These are phyloP conservation scores for Apiospora arundinis DNA, from an alignment of 2,329 filamentous ascomycete species.

Conservation along the genomic window DNA sequence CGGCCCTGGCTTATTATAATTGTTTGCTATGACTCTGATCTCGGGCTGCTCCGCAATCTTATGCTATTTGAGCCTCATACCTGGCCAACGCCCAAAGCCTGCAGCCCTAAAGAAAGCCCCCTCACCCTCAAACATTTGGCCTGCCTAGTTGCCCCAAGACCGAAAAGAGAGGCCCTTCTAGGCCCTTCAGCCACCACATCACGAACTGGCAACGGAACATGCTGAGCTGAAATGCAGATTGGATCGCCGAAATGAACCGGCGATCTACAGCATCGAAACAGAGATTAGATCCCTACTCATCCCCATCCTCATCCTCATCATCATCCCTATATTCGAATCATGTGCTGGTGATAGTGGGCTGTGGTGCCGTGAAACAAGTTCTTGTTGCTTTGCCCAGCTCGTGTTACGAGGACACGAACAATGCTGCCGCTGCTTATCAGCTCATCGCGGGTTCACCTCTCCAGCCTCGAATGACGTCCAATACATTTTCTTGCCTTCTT, in stretches of 20 bases:
- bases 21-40: not conserved
- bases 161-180: not conserved
- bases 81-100: not conserved
- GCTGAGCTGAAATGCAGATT: constrained; percentile 3
- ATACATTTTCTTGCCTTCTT: not conserved
- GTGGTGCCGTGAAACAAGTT: not conserved
- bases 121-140: not conserved
- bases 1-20: not conserved
- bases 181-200: not conserved
- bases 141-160: not conserved
- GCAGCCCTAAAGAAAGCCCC: not conserved
- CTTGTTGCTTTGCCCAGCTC: not conserved
- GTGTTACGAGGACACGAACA: constrained; percentile 10
- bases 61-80: constrained; percentile 3
- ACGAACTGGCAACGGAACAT: not conserved
- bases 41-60: constrained; percentile 6
- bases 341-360: not conserved
- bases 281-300: not conserved
- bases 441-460: not conserved
- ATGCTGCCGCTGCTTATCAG: not conserved
- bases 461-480: not conserved
- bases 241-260: not conserved
- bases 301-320: not conserved
- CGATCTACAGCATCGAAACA: not conserved
- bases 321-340: not conserved